Base-by-base conservation (phyloP, 208 protist genomes). In the Novymonas esmeraldas region DNA sequence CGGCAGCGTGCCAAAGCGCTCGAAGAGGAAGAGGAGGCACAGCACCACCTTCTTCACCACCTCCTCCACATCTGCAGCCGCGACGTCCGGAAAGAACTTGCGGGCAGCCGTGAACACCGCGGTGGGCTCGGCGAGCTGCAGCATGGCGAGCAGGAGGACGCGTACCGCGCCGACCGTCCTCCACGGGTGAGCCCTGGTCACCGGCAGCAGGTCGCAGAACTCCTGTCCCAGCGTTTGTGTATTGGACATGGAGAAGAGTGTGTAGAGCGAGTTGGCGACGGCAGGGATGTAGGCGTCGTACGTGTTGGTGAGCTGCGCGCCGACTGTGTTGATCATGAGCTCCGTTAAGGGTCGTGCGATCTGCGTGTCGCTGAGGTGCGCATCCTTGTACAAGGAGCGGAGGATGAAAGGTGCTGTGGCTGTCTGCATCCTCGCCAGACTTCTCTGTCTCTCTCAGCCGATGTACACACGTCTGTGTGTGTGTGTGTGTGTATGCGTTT, bases 371-470 rank as follows among this genome's bases (percentile, higher is more conserved):
- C 70, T 58, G 58, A 94, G 62, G 64, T 92, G 76, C 16, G 89
- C 84, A 82, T 96, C 91, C 78, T 94, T 96, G 76, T 88, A 96
- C 31, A 84, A 55, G 31, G 91, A 85, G 18, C 91, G 85, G 28
- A 96, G 59, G 39, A 96, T 89, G 49, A 88, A 96, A 6, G 88
- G 87, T 6, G 88, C 88, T 2, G 88, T 90, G 2, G 91, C 88
- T 7, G 81, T 39, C 64, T 91, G 82, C 90, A 95, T 95, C 13
- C n/a, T 52, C 33, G 38, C 41, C 29, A n/a, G n/a, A n/a, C n/a
- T n/a, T n/a, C n/a, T n/a, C n/a, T n/a, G n/a, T n/a, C 20, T 26
- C 20, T 42, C 10, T 28, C 34, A 22, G n/a, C n/a, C n/a, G n/a
- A n/a, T 6, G 28, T 7, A 39, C 7, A 18, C 51, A 22, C 51